Evolutionary conservation across 345 rosid species (phyloP), one percentile per base, ranked within the genome.

Genomic region (Citrus hindsii): DNA sequence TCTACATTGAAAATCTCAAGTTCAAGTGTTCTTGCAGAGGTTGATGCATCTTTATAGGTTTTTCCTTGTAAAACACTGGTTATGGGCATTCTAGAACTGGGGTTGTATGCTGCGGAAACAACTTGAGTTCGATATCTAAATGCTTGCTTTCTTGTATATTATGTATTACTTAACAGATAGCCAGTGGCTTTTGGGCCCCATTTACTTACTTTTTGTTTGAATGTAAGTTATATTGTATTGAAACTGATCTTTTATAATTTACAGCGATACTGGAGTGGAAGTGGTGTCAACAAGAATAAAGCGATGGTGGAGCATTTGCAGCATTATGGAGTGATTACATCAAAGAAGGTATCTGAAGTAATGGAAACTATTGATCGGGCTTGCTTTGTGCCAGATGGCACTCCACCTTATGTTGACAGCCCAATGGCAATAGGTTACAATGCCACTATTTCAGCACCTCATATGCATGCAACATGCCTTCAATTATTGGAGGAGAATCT

Each of bases 371-470:
- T 97, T 33, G 99, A 97, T 73, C 88, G 98, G 83, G 97, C 86
- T 79, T 85, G 89, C 72, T 97, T 97, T 75, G 97, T 97, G 48
- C 93, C 97, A 10, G 86, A 82, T 46, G 94, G 91, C 25, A 75
- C 87, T 14, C 85, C 92, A 3, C 86, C 99, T 69, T 97, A 97
- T 82, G 87, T 77, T 76, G 99, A 97, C 80, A 90, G 89, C 58
- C 98, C 99, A 7, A 80, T 93, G 84, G 69, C 98, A 8, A 94
- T 97, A 63, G 99, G 99, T 76, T 94, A 92, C 83, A 97, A 97
- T 84, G 99, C 94, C 56, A 94, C 98, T 51, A 97, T 97, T 60
- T 97, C 98, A 69, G 99, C 99, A 22, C 99, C 99, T 46, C 98
- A 97, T 84, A 94, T 97, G 99, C 99, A 97, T 83, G 99, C 97